phyloP scores from a whole-genome alignment of 768 basidiomycete species.

The Pleurotus djamor region DNA sequence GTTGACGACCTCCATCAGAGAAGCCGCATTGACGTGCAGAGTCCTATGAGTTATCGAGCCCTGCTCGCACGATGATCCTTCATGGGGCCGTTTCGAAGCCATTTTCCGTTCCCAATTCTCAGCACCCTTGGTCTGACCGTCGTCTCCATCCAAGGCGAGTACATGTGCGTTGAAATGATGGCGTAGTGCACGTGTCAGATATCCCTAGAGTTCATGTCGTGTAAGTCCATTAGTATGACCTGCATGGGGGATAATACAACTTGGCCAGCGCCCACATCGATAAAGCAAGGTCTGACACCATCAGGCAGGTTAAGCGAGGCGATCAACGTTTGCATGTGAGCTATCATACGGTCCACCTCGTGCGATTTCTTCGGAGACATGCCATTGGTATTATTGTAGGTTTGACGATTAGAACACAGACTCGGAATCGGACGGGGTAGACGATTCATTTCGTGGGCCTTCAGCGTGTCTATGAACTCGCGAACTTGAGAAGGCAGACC shows the following conservation, averaged over 20 bases:
- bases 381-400: conserved; percentile 26
- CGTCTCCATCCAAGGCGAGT: conserved; percentile 66
- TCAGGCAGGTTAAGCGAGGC: conserved; percentile 17
- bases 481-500: conserved; percentile 8
- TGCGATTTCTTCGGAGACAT: conserved; percentile 80
- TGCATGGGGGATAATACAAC: conserved; percentile 25
- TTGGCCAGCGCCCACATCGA: conserved; percentile 77
- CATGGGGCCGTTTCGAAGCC: neutral
- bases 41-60: conserved; percentile 55
- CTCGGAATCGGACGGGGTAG: conserved; percentile 9
- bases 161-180: conserved; percentile 36
- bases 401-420: conserved; percentile 5
- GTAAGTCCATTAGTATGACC: neutral
- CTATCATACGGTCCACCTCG: conserved; percentile 64
- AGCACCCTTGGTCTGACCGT: conserved; percentile 58
- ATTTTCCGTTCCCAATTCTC: conserved; percentile 31
- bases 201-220: conserved; percentile 38
- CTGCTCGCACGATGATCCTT: neutral
- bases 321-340: conserved; percentile 43
- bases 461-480: neutral
- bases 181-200: conserved; percentile 54
- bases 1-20: conserved; percentile 42
- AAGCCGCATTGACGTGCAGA: conserved; percentile 46
- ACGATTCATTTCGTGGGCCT: conserved; percentile 2
- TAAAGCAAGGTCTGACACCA: conserved; percentile 32